Evolutionary conservation across 2,329 filamentous ascomycete species (phyloP).

Genomic region (Coniochaeta sp.): DNA sequence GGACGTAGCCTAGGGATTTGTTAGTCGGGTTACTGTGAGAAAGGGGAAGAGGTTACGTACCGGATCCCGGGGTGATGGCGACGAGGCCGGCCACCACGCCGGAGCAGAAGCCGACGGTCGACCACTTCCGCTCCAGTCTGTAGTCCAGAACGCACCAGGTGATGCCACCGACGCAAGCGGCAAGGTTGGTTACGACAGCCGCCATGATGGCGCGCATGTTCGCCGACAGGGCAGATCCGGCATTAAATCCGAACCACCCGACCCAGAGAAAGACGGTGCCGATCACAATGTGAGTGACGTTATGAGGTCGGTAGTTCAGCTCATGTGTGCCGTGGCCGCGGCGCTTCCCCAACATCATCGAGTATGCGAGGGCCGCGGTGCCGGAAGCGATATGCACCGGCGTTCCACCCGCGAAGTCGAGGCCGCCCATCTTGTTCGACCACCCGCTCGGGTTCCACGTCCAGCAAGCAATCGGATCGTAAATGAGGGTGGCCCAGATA

Average conservation of each 20-base stretch:
- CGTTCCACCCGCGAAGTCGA: conserved; percentile 86
- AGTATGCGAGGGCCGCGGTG: conserved; percentile 78
- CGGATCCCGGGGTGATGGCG: conserved; percentile 81
- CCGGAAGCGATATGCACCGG: conserved; percentile 86
- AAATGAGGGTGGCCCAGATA: conserved; percentile 82
- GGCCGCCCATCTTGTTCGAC: conserved; percentile 70
- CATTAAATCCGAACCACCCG: conserved; percentile 94
- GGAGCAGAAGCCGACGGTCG: conserved; percentile 87
- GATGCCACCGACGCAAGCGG: conserved; percentile 76
- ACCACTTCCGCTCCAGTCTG: conserved; percentile 84
- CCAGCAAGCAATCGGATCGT: conserved; percentile 92
- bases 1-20: conserved; percentile 54
- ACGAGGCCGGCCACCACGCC: conserved; percentile 84
- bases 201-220: conserved; percentile 85
- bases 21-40: background rate
- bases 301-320: conserved; percentile 87
- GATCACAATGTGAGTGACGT: conserved; percentile 86
- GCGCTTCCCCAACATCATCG: conserved; percentile 83
- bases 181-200: conserved; percentile 76
- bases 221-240: conserved; percentile 71
- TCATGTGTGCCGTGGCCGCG: conserved; percentile 80
- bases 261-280: conserved; percentile 94
- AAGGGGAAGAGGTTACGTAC: conserved; percentile 29
- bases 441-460: conserved; percentile 84
- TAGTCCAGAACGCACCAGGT: conserved; percentile 90